These are phyloP conservation scores for Lactarius vividus DNA, from an alignment of 768 basidiomycete genomes.

Conservation along the genomic window DNA sequence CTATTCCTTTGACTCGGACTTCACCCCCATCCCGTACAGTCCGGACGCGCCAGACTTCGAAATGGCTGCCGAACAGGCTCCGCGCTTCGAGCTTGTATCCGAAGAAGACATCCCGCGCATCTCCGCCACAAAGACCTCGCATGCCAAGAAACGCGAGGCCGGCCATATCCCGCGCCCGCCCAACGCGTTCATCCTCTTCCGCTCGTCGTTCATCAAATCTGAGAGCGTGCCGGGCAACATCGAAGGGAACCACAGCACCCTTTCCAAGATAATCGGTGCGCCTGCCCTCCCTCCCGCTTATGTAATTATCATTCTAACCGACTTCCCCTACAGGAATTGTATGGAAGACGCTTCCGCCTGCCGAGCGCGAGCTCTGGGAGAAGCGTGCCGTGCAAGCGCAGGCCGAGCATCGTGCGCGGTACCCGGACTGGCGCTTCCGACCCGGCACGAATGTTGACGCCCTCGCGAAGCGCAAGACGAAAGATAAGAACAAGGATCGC, in stretches of 20 bases:
- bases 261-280: slow-evolving; percentile 80
- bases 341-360: slow-evolving; percentile 68
- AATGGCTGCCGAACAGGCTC: slow-evolving; percentile 35
- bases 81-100: slow-evolving; percentile 34
- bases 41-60: slow-evolving; percentile 12
- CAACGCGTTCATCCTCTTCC: slow-evolving; percentile 84
- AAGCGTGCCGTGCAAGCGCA: slow-evolving; percentile 68
- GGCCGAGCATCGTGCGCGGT: slow-evolving; percentile 67
- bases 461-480: slow-evolving; percentile 27
- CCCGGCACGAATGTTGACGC: slow-evolving; percentile 53
- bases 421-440: slow-evolving; percentile 82
- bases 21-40: slow-evolving; percentile 52
- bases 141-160: slow-evolving; percentile 64
- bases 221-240: slow-evolving; percentile 73
- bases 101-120: slow-evolving; percentile 27
- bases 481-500: slow-evolving; percentile 42
- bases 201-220: slow-evolving; percentile 72
- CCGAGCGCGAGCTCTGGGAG: slow-evolving; percentile 75
- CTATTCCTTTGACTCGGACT: slow-evolving; percentile 63
- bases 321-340: slow-evolving; percentile 49
- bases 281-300: slow-evolving; percentile 4
- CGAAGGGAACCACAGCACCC: slow-evolving; percentile 74
- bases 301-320: neutral
- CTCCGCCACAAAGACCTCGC: slow-evolving; percentile 40
- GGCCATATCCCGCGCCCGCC: slow-evolving; percentile 80